Evolutionary conservation across 805 yeast species (phyloP).

Genomic region (Cyberlindnera sargentensis): DNA sequence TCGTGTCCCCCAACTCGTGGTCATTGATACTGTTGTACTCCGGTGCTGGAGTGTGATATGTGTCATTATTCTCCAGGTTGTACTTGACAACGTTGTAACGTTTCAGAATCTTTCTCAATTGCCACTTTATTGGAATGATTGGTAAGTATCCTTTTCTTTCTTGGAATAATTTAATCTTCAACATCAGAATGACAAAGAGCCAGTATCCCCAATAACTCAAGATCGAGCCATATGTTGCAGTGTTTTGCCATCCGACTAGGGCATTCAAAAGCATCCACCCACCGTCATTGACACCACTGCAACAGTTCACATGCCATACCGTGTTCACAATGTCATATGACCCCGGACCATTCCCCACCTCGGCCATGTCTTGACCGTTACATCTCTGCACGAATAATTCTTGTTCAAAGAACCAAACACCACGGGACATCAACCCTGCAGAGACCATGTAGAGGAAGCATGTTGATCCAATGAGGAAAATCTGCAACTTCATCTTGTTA

Average conservation of each 20-base stretch:
- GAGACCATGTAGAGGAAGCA: conserved; percentile 81
- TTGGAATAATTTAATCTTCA: conserved; percentile 41
- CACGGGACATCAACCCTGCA: conserved; percentile 82
- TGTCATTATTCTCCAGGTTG: conserved; percentile 28
- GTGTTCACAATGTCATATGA: conserved; percentile 73
- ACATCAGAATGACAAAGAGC: conserved; percentile 42
- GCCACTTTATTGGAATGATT: conserved; percentile 55
- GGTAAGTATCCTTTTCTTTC: conserved; percentile 58
- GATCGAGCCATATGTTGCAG: conserved; percentile 88
- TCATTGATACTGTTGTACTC: conserved; percentile 8
- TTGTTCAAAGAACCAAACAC: conserved; percentile 85
- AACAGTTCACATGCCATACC: conserved; percentile 93
- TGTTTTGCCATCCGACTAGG: conserved; percentile 87
- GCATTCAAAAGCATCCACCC: conserved; percentile 91
- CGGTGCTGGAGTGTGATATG: conserved; percentile 14
- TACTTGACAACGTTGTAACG: conserved; percentile 28
- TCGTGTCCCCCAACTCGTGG: conserved; percentile 1
- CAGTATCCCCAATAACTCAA: conserved; percentile 68
- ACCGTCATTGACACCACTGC: conserved; percentile 87
- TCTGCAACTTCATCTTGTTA: conserved; percentile 65
- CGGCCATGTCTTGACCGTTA: conserved; percentile 77
- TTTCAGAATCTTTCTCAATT: conserved; percentile 43
- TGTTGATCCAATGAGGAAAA: conserved; percentile 68
- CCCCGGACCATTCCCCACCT: conserved; percentile 89
- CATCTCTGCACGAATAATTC: conserved; percentile 68